Conservation (phyloP, 2,329 filamentous ascomycete species). For the Sporothrix pallida region DNA sequence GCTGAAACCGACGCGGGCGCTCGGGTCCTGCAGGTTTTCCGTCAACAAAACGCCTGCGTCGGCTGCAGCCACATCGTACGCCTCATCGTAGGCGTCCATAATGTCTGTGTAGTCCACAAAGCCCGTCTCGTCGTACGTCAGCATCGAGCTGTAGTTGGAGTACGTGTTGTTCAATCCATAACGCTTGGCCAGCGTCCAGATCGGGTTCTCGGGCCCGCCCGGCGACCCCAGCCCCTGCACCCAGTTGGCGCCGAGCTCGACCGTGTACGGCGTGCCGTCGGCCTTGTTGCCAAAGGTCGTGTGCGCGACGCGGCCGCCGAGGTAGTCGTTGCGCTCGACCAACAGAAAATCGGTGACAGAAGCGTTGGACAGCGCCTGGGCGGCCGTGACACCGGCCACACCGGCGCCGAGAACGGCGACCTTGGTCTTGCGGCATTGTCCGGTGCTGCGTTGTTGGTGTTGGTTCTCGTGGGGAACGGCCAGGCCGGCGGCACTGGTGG, state of each 20-base stretch:
- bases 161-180: constrained; percentile 27
- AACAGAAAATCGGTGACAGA: constrained; percentile 26
- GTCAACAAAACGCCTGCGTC: neutral
- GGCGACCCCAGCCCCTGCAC: constrained; percentile 23
- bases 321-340: constrained; percentile 28
- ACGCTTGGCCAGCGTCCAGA: constrained; percentile 19
- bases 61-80: constrained; percentile 2
- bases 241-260: constrained; percentile 32
- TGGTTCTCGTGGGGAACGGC: neutral
- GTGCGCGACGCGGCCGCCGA: constrained; percentile 28
- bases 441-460: neutral
- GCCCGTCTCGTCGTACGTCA: constrained; percentile 27
- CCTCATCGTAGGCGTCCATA: constrained; percentile 24
- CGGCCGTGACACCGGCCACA: constrained; percentile 21
- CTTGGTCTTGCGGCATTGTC: constrained; percentile 26
- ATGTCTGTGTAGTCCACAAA: constrained; percentile 27
- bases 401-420: constrained; percentile 27
- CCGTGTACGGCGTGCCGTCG: constrained; percentile 17
- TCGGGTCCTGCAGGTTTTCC: constrained; percentile 13
- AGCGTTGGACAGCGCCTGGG: constrained; percentile 30
- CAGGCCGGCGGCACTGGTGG: neutral
- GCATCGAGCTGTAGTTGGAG: constrained; percentile 25
- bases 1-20: constrained; percentile 3
- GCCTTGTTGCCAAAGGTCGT: constrained; percentile 26
- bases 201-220: constrained; percentile 17